Conservation (phyloP, 495 filamentous ascomycete species). For the Xylaria palmicola region DNA sequence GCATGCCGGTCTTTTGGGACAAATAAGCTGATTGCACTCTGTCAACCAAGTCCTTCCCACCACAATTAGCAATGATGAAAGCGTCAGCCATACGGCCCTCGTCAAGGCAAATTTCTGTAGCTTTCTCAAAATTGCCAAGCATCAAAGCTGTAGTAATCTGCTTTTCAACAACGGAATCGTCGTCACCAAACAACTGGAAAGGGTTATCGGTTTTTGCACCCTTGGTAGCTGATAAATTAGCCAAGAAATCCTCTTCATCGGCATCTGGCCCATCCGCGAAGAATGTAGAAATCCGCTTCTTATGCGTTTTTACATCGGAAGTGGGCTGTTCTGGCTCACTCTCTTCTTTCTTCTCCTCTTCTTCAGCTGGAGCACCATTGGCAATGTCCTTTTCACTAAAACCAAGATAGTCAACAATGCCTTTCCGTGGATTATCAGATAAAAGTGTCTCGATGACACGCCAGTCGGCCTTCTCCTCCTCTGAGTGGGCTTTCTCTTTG, state of each 20-base stretch:
- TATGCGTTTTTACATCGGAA: conserved; percentile 36
- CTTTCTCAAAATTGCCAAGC: conserved; percentile 86
- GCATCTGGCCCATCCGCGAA: conserved; percentile 72
- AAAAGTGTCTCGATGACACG: conserved; percentile 87
- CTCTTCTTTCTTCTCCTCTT: conserved; percentile 34
- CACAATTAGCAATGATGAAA: conserved; percentile 97
- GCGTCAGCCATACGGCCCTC: conserved; percentile 92
- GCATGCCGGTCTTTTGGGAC: conserved; percentile 71
- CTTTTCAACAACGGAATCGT: conserved; percentile 78
- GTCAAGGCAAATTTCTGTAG: conserved; percentile 81
- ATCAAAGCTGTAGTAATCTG: conserved; percentile 84
- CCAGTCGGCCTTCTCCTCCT: conserved; percentile 95
- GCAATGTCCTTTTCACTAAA: conserved; percentile 63
- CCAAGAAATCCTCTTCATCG: conserved; percentile 82
- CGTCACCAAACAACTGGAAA: conserved; percentile 69
- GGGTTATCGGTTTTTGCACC: conserved; percentile 53
- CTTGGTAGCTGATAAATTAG: conserved; percentile 58
- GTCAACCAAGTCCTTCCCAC: conserved; percentile 88
- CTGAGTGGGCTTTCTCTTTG: conserved; percentile 66
- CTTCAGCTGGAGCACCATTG: conserved; percentile 44
- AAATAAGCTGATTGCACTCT: conserved; percentile 94
- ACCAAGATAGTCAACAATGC: conserved; percentile 83
- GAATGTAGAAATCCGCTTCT: conserved; percentile 72
- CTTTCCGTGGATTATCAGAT: conserved; percentile 73
- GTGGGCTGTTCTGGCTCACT: conserved; percentile 44